Base-by-base conservation (phyloP, 2,329 filamentous ascomycete genomes). In the Monilinia polystroma region DNA sequence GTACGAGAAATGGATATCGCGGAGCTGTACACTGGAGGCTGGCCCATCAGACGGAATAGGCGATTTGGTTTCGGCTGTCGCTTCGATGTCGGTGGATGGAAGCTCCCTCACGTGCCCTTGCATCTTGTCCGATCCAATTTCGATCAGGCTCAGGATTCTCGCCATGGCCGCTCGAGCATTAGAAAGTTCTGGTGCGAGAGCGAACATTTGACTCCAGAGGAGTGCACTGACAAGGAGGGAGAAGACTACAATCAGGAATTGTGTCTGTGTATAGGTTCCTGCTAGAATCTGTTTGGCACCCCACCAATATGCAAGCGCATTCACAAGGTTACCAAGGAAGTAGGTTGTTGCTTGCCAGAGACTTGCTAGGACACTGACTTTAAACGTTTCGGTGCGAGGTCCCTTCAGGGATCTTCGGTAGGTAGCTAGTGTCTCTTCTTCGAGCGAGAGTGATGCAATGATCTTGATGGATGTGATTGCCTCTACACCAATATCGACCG, bases 241-340 rank as follows among this genome's bases (percentile, higher is more conserved):
- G 20, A 90, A 82, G 2, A 92, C 81, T 12, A 93, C 88, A 72
- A 91, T 89, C 75, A 93, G 86, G 79, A 92, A 93, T 14, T 90
- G 84, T 38, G 87, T 85, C 54, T 85, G 85, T 77, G 82, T 62
- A 71, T 89, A 89, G 67, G 84, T 80, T 4, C 90, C 89, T 51
- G 82, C 81, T 64, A 88, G 83, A 68, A 93, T 90, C 67, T 88
- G 85, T 72, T 86, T 88, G 0, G 89, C 84, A 6, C 90, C 90
- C 89, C 90, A 93, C 88, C 89, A 93, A 77, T 92, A 92, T 1
- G 89, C 87, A 64, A 93, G 83, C 0, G 89, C 89, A 73, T 92
- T 90, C 32, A 91, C 84, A 55, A 90, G 81, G 72, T 88, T 90
- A 26, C 87, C 84, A 12, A 84, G 79, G 70, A 82, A 84, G 74